Base-by-base conservation (phyloP, 2,329 filamentous ascomycete genomes). In the Colletotrichum cereale region DNA sequence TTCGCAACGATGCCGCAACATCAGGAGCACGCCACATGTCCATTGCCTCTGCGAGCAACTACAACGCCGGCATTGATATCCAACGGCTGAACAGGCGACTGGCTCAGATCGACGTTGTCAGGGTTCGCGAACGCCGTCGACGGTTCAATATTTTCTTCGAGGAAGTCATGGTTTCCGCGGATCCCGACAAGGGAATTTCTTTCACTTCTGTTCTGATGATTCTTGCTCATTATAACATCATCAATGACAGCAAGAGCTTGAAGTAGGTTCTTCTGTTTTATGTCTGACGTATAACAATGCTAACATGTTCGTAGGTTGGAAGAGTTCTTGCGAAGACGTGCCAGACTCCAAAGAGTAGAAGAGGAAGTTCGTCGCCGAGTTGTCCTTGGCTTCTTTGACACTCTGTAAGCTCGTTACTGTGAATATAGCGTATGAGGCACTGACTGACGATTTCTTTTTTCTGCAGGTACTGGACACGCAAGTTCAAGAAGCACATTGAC, bases 201-300 rank as follows among this genome's bases (percentile, higher is more conserved):
- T 99, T 99, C 80, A 96, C 94, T 3, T 92, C 92, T 8, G 92
- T 98, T 29, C 86, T 99, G 62, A 96, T 99, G 92, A 97, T 97
- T 72, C 86, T 99, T 68, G 96, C 97, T 42, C 96, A 99, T 82
- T 97, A 99, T 86, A 99, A 98, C 78, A 95, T 99, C 78, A 99
- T 99, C 80, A 97, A 92, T 75, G 96, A 99, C 82, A 98, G 92
- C 84, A 98, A 98, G 86, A 97, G 95, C 81, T 84, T 99, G 78
- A 92, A 89, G 91, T 93, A 84, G 79, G 84, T 81, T n/a, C 75
- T 47, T n/a, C n/a, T 34, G 8, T 26, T 14, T 7, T 14, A 14
- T 36, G 40, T 10, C 16, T 42, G 12, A 16, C 11, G 24, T 10
- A 14, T 16, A 26, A 31, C 18, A 3, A 31, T 14, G 34, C 53